Percentiles rank a stretch among this genome's conserved stretches.
Evolutionary conservation across 179 eudicot species (phyloP).

Genomic region (Camellia oleifera): DNA sequence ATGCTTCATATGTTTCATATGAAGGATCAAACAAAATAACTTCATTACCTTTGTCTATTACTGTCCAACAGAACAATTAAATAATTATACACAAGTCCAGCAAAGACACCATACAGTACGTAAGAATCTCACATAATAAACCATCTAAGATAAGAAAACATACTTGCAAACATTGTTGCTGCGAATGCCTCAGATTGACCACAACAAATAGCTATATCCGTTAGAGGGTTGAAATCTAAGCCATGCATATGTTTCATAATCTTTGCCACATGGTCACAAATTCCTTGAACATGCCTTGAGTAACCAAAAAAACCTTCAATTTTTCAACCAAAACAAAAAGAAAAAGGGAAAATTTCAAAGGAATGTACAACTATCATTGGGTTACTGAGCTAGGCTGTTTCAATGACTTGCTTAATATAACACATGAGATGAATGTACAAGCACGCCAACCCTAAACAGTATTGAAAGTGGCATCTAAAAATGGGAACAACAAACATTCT

Average conservation of each 20-base stretch:
- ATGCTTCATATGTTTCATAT: too few species aligned
- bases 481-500: too few species aligned
- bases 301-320: neutral
- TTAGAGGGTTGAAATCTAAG: conserved; percentile 56
- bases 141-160: conserved; percentile 9
- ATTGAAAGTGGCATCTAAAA: too few species aligned
- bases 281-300: conserved; percentile 81
- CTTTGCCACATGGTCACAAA: conserved; percentile 62
- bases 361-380: too few species aligned
- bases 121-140: neutral
- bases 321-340: neutral
- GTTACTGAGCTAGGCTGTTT: too few species aligned
- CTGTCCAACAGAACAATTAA: conserved; percentile 29
- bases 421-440: too few species aligned
- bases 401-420: too few species aligned
- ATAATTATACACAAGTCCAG: neutral
- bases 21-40: too few species aligned
- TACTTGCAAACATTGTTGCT: conserved; percentile 79
- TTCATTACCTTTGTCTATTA: conserved; percentile 79
- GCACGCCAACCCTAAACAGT: too few species aligned
- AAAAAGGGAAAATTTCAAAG: too few species aligned
- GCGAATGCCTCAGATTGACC: conserved; percentile 97
- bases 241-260: conserved; percentile 60
- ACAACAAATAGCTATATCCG: conserved; percentile 75
- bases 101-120: neutral